Conservation (phyloP, 768 basidiomycete genomes). For the Russula sp. region DNA sequence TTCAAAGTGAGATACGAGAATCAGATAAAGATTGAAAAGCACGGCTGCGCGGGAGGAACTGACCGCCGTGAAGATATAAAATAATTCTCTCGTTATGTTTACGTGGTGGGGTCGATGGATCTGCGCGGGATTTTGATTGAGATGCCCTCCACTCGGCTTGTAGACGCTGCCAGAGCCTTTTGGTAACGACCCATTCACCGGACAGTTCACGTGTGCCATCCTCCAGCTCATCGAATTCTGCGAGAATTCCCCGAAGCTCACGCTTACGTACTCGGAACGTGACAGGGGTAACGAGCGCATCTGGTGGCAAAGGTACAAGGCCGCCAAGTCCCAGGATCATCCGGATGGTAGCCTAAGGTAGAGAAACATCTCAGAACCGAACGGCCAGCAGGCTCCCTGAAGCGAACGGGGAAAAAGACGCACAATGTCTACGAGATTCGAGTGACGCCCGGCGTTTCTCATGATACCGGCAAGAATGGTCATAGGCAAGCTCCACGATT, state of each 20-base stretch:
- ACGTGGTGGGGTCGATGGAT: constrained; percentile 22
- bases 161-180: constrained; percentile 81
- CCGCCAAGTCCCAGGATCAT: constrained; percentile 74
- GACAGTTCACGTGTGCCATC: constrained; percentile 75
- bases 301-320: constrained; percentile 81
- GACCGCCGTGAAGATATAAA: constrained; percentile 93
- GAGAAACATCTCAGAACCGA: neutral
- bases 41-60: constrained; percentile 31
- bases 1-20: constrained; percentile 14
- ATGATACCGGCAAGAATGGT: constrained; percentile 83
- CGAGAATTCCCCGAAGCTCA: constrained; percentile 74
- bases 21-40: constrained; percentile 5
- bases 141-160: constrained; percentile 73
- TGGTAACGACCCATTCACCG: constrained; percentile 97
- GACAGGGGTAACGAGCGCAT: constrained; percentile 92
- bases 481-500: constrained; percentile 94
- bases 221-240: constrained; percentile 70
- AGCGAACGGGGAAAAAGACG: constrained; percentile 33
- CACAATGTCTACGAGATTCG: constrained; percentile 80
- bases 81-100: constrained; percentile 72
- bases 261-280: constrained; percentile 79
- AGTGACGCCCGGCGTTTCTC: constrained; percentile 78
- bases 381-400: no score
- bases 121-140: constrained; percentile 26
- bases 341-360: constrained; percentile 47